Conservation (phyloP, 148 eudicot species). For the Nepenthes gracilis region DNA sequence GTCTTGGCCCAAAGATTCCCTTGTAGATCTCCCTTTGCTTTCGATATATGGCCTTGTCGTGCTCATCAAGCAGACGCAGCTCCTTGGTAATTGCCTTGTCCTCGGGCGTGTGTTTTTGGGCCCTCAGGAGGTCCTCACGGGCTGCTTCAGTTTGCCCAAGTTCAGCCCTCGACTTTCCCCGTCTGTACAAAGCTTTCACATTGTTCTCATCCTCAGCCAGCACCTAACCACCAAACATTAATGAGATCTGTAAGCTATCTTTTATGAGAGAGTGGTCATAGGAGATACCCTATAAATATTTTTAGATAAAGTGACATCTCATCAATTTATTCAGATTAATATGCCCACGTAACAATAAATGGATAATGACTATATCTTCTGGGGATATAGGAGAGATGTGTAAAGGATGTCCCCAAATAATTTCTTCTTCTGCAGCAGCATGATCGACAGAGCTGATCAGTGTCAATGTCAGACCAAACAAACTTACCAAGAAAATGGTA, state of each 20-base stretch:
- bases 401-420: no score
- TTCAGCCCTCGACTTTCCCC: constrained; percentile 88
- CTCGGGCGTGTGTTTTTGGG: constrained; percentile 65
- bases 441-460: no score
- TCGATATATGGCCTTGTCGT: constrained; percentile 45
- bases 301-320: no score
- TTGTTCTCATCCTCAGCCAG: constrained; percentile 76
- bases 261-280: not conserved
- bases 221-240: constrained; percentile 28
- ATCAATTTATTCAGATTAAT: no score
- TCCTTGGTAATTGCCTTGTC: constrained; percentile 78
- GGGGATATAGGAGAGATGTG: no score
- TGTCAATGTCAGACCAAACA: no score
- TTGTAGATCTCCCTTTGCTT: constrained; percentile 76
- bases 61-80: constrained; percentile 62
- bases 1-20: constrained; percentile 79
- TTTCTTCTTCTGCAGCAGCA: no score
- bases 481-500: no score
- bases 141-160: constrained; percentile 97
- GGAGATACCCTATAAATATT: no score
- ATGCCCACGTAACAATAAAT: no score
- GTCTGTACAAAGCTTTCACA: constrained; percentile 76
- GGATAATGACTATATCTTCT: no score
- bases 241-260: not conserved
- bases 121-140: constrained; percentile 76